Evolutionary conservation across 176 grass and related monocot genomes (phyloP).

Genomic region (Dendrocalamus sinicus): DNA sequence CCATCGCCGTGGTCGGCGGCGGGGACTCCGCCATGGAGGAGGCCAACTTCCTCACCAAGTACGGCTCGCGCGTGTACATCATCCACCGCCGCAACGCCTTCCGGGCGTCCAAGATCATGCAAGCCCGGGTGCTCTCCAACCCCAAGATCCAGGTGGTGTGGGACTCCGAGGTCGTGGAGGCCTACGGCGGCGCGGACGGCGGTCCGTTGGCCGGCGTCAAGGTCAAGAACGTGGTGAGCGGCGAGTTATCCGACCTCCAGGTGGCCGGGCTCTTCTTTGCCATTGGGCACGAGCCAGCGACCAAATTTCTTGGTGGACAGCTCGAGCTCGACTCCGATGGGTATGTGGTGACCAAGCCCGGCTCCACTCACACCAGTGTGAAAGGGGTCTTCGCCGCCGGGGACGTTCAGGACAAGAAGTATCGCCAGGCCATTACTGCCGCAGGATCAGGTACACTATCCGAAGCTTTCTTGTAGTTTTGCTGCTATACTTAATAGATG

Average conservation of each 20-base stretch:
- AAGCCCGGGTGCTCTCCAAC: slow-evolving; percentile 75
- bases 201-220: slow-evolving; percentile 72
- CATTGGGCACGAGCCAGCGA: slow-evolving; percentile 88
- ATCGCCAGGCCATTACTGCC: slow-evolving; percentile 93
- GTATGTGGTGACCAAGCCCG: slow-evolving; percentile 78
- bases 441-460: slow-evolving; percentile 79
- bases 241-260: slow-evolving; percentile 66
- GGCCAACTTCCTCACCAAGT: slow-evolving; percentile 98
- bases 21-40: slow-evolving; percentile 99
- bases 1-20: slow-evolving; percentile 86
- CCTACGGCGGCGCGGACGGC: slow-evolving; percentile 51
- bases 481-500: neutral
- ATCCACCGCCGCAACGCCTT: slow-evolving; percentile 85
- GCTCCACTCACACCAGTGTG: slow-evolving; percentile 83
- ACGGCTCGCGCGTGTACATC: slow-evolving; percentile 89
- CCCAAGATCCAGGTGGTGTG: slow-evolving; percentile 91
- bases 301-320: slow-evolving; percentile 90
- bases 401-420: slow-evolving; percentile 96
- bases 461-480: neutral
- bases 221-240: slow-evolving; percentile 75
- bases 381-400: slow-evolving; percentile 92
- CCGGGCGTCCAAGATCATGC: slow-evolving; percentile 98
- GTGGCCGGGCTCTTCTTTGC: slow-evolving; percentile 90
- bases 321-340: slow-evolving; percentile 86
- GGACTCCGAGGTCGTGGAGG: slow-evolving; percentile 88